Base-by-base conservation (phyloP, 768 basidiomycete genomes). In the Tricholoma matsutake region DNA sequence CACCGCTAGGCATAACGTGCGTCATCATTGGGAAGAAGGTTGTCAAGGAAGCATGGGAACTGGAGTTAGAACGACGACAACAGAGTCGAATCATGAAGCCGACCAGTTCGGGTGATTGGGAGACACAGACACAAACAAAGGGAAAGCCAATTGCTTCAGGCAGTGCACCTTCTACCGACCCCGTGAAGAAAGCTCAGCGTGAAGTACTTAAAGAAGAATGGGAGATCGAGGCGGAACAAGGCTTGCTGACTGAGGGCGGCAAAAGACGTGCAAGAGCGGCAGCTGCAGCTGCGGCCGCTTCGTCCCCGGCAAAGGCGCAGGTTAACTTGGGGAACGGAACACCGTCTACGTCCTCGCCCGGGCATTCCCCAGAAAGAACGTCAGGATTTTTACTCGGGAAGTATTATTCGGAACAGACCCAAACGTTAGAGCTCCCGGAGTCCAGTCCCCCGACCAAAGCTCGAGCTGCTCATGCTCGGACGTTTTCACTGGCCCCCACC, bases 171-270 rank as follows among this genome's bases (percentile, higher is more conserved):
- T 41, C 29, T 41, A 31, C 28, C 11, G n/a, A 34, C 6, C 14
- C 57, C 9, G 53, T n/a, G 53, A 61, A 51, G 16, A 57, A 61
- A 35, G 54, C 61, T 22, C 71, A 68, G 32, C 72, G 73, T 55
- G 79, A 76, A 45, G 71, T 80, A 0, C 67, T 77, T 10, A 91
- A 89, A 67, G 91, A 92, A 67, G 70, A 79, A n/a, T 92, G 90
- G 90, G 91, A 92, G 64, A 79, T 89, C 31, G 89, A 91, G 61
- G 88, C 87, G 0, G 89, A 92, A 67, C 86, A 86, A 61, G 89
- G 89, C 1, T 69, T 92, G 53, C 68, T 88, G 31, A 89, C 89
- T 0, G 92, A 92, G 65, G 91, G 89, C 18, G 89, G 86, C 16
- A 83, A 81, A 64, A 76, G 89, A 35, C 81, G 88, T 18, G 85